Evolutionary conservation across 805 yeast species (phyloP), one percentile per base, ranked within the genome.

Genomic region (Saccharomycopsis fermentans): DNA sequence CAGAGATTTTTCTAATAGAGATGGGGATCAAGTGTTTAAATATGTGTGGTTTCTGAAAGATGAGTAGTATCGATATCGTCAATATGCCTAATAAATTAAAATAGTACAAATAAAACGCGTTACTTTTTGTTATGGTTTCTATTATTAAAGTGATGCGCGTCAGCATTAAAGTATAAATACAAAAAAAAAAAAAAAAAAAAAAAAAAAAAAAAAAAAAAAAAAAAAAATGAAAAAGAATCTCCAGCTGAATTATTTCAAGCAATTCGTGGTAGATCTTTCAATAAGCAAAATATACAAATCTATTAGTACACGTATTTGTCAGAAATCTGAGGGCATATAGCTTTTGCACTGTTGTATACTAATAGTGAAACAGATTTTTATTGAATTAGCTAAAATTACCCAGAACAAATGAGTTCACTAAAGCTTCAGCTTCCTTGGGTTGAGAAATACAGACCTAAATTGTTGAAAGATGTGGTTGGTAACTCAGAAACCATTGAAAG

Each of bases 361-460:
- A 32, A 2, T 47, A 21, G 16, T 6, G 16, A 6, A 47, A 8
- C 27, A 6, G 11, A 8, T 19, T 27, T 27, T n/a, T 12, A 6
- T 21, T 21, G n/a, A 21, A 2, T 27, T 4, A 17, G 24, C 19
- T 5, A 47, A 11, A 37, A 37, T 5, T 27, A 5, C 6, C 2
- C 6, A 6, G 2, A 37, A 37, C 8, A 37, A 32, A 51, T 51
- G 54, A 47, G 51, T 21, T 12, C 29, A 5, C 50, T 61, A 34
- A 52, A 21, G 26, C 62, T 72, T 48, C 72, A 71, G 59, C 62
- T 73, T 14, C 76, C 76, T 1, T 73, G 90, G 95, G 98, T 94
- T n/a, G 99, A 94, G 67, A 94, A 94, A 68, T 94, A 94, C 69
- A 82, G 99, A 61, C 99, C 99, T 0, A 75, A 79, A 40, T 70